phyloP scores from a whole-genome alignment of 1,139 yeast species.

The Pichia cactophila region DNA sequence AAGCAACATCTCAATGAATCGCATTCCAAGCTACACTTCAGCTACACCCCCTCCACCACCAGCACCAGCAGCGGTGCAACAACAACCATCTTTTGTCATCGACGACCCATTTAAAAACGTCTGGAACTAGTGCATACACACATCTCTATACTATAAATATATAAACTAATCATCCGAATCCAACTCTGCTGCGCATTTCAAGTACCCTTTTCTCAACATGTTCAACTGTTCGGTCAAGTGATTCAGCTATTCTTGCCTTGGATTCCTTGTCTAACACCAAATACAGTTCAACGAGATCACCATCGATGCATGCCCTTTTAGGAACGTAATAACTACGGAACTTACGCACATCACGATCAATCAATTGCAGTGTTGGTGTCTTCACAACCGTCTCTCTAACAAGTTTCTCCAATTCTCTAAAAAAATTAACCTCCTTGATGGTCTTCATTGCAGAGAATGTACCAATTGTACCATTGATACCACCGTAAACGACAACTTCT shows the following conservation, averaged over 20 bases:
- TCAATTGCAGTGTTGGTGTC: constrained; percentile 24
- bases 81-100: constrained; percentile 26
- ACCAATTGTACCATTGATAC: constrained; percentile 79
- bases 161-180: constrained; percentile 9
- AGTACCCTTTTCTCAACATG: constrained; percentile 57
- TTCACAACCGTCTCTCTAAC: constrained; percentile 33
- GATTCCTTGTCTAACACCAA: constrained; percentile 31
- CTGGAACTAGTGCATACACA: constrained; percentile 34
- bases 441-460: constrained; percentile 60
- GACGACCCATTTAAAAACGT: constrained; percentile 66
- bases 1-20: constrained; percentile 3
- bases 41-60: constrained; percentile 8
- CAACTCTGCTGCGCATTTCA: constrained; percentile 45
- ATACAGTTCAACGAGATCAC: constrained; percentile 70
- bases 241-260: constrained; percentile 44
- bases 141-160: not conserved
- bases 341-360: constrained; percentile 61
- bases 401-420: constrained; percentile 45
- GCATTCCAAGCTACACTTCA: not conserved
- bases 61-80: not conserved
- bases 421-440: constrained; percentile 53
- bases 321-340: constrained; percentile 79
- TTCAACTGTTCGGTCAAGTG: constrained; percentile 46
- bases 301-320: constrained; percentile 70
- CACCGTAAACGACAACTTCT: constrained; percentile 62